Evolutionary conservation across 129 eudicot genomes (phyloP).

Genomic region (Deinandra increscens): DNA sequence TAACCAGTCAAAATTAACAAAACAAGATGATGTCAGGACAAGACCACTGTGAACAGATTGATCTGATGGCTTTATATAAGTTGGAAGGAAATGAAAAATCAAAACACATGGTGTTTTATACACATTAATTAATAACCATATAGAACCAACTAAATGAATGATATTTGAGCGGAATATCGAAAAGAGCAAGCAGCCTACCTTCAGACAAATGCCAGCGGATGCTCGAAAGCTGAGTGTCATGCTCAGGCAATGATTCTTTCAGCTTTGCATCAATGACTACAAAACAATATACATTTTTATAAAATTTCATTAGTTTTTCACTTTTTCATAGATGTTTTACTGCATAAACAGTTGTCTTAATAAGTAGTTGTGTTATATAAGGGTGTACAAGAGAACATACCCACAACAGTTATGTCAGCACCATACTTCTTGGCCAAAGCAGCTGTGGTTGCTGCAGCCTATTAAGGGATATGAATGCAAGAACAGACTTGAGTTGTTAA

Average conservation of each 20-base stretch:
- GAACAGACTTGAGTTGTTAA: conserved; percentile 16
- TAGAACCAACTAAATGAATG: no score
- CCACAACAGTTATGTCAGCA: conserved; percentile 92
- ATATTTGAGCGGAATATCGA: neutral
- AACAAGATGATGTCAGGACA: neutral
- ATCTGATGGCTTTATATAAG: no score
- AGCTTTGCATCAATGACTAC: conserved; percentile 91
- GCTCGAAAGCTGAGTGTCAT: conserved; percentile 83
- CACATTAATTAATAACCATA: no score
- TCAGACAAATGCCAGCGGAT: conserved; percentile 97
- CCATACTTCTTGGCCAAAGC: conserved; percentile 97
- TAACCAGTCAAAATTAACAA: neutral
- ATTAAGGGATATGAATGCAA: conserved; percentile 10
- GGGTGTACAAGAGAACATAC: conserved; percentile 39
- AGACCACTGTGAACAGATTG: no score
- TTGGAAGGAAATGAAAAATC: neutral
- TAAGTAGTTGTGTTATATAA: neutral
- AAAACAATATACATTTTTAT: conserved; percentile 17
- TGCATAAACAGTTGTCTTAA: conserved; percentile 2
- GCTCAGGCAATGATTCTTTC: conserved; percentile 75
- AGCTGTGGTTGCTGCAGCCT: conserved; percentile 93
- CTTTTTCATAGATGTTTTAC: conserved; percentile 13
- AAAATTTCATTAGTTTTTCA: neutral
- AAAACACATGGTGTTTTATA: neutral
- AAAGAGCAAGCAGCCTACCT: conserved; percentile 47